Base-by-base conservation (phyloP, 106 monocot species). In the Dioscorea dumetorum region DNA sequence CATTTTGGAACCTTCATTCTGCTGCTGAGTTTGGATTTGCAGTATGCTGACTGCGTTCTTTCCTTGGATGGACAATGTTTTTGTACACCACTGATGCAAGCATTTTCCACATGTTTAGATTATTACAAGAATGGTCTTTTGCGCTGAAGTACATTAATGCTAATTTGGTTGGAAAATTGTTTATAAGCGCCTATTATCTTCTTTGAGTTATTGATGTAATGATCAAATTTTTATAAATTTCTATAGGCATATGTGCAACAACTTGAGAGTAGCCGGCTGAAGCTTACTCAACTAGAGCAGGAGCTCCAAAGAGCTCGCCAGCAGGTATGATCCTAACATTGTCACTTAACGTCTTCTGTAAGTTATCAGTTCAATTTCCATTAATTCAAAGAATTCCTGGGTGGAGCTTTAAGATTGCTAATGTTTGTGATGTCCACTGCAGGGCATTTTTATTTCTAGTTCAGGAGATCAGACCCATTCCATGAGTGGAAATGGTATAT, bases 241-340 rank as follows among this genome's bases (percentile, higher is more conserved):
- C 59, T 2, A 5, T 68, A 90, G 90, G 90, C 90, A 50, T 91
- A 91, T 73, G 90, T 94, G 8, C 94, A 90, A 79, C 90, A 94
- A 70, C 70, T 90, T 14, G 90, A 94, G 72, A 94, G 74, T 73
- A 94, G 94, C 61, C 82, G 94, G 32, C 66, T 94, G 69, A 94
- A 90, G 77, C 90, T 94, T 71, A 84, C 84, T 22, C 90, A 90
- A 73, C 77, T 94, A 41, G 94, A 94, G 71, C 90, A 94, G 62
- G 94, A 94, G 33, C 80, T 85, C 23, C 94, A 94, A 66, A 68
- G 94, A 49, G 90, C 94, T 81, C 87, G 94, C 13, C 90, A 94
- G 63, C 94, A 94, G 66, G 94, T 87, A 68, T 69, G 22, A 61
- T 50, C 61, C 12, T 41, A 41, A 41, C 41, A 41, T 41, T 5